phyloP scores from a whole-genome alignment of 495 filamentous ascomycete genomes.

The Sabuloglossum arenarium region DNA sequence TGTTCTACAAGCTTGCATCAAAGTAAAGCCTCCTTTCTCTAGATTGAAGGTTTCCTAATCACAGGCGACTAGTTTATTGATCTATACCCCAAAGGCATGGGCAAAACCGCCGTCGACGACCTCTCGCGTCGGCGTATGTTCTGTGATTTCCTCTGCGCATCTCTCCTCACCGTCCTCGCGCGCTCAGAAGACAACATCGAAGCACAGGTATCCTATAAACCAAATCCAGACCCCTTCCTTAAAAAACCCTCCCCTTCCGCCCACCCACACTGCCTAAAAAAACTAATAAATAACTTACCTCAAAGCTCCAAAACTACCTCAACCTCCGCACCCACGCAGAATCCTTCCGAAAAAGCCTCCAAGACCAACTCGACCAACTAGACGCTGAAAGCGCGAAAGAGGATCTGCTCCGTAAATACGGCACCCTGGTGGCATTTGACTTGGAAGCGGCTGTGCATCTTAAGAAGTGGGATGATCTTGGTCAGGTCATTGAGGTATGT shows the following conservation, averaged over 20 bases:
- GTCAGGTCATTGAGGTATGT: constrained; percentile 36
- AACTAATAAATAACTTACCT: constrained; percentile 1
- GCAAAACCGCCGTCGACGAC: constrained; percentile 22
- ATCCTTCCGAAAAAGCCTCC: constrained; percentile 26
- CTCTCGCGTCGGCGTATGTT: constrained; percentile 37
- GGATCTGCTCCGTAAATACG: constrained; percentile 39
- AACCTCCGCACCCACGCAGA: constrained; percentile 31
- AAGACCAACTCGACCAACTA: constrained; percentile 14
- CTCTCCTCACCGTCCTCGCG: constrained; percentile 36
- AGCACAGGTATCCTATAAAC: too few species aligned
- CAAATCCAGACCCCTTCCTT: too few species aligned
- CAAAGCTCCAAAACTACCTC: constrained; percentile 33
- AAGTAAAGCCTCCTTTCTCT: constrained; percentile 11
- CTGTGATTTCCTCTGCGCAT: constrained; percentile 45
- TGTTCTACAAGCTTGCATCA: constrained; percentile 37
- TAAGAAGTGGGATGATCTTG: constrained; percentile 45
- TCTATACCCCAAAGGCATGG: constrained; percentile 30
- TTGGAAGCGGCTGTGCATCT: constrained; percentile 54
- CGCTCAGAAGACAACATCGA: constrained; percentile 41
- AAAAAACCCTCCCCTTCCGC: too few species aligned
- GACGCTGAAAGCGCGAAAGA: constrained; percentile 20
- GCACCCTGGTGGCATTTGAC: constrained; percentile 44
- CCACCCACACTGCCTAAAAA: too few species aligned
- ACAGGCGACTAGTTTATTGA: constrained; percentile 31
- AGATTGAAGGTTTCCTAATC: constrained; percentile 1